phyloP scores from a whole-genome alignment of 768 basidiomycete genomes.

The Suillus subalutaceus region DNA sequence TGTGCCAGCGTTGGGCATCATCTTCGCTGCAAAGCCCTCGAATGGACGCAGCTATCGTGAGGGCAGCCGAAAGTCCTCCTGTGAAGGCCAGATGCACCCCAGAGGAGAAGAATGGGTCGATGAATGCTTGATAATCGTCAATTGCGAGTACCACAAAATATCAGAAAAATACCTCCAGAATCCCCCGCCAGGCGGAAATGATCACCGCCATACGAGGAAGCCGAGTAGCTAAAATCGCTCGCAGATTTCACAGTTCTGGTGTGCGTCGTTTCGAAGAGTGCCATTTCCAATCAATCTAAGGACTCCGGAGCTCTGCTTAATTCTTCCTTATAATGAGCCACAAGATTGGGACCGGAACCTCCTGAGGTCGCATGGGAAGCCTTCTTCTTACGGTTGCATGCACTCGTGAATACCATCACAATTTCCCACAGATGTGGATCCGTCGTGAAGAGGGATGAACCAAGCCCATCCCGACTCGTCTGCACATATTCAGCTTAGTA shows the following conservation, averaged over 20 bases:
- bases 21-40: constrained; percentile 34
- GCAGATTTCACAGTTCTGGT: neutral
- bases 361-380: neutral
- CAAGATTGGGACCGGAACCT: neutral
- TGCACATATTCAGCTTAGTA: constrained; percentile 40
- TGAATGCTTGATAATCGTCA: neutral
- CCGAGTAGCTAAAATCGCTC: neutral
- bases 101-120: constrained; percentile 42
- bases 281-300: neutral
- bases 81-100: constrained; percentile 68
- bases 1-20: constrained; percentile 55
- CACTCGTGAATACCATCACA: neutral
- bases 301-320: neutral
- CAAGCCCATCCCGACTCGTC: constrained; percentile 60
- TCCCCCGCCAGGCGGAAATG: constrained; percentile 2
- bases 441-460: constrained; percentile 57
- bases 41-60: constrained; percentile 54
- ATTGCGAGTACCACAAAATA: neutral
- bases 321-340: neutral
- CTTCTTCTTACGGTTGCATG: neutral
- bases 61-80: constrained; percentile 60
- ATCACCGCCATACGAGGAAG: neutral
- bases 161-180: neutral
- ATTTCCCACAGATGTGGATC: constrained; percentile 18
- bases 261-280: neutral